These are phyloP conservation scores for Fusarium multiceps DNA, from an alignment of 2,329 filamentous ascomycete genomes.

Conservation along the genomic window DNA sequence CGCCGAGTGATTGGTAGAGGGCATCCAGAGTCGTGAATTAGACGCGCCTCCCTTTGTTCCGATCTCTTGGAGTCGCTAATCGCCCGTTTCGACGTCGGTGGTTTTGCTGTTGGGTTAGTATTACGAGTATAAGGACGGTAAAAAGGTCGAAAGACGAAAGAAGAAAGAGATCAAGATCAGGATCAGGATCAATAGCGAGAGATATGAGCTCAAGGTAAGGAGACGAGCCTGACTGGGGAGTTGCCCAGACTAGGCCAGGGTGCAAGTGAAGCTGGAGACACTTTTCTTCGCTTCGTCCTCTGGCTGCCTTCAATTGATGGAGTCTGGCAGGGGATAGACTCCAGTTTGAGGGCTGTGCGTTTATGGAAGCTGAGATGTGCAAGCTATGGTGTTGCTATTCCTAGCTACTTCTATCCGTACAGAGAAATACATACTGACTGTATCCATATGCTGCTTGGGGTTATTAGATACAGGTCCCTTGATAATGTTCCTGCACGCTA, in stretches of 20 bases:
- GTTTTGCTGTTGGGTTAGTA: constrained; percentile 34
- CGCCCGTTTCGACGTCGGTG: constrained; percentile 25
- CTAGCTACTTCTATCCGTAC: not conserved
- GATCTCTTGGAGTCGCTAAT: constrained; percentile 32
- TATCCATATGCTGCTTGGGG: not conserved
- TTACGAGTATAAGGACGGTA: constrained; percentile 23
- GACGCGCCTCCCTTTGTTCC: constrained; percentile 33
- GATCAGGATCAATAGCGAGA: not conserved
- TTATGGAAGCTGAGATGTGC: constrained; percentile 20
- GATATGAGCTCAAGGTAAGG: constrained; percentile 15
- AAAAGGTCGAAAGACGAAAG: constrained; percentile 12
- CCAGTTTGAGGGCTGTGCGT: constrained; percentile 39
- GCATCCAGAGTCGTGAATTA: constrained; percentile 30
- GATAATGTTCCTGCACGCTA: constrained; percentile 36
- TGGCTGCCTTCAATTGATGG: constrained; percentile 17
- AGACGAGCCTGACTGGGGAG: constrained; percentile 23
- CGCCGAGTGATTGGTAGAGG: constrained; percentile 38
- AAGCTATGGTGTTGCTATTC: constrained; percentile 27
- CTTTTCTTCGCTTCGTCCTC: constrained; percentile 10
- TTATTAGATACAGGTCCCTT: constrained; percentile 3
- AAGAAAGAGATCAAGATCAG: constrained; percentile 13
- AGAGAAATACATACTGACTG: not conserved
- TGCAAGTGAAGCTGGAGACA: constrained; percentile 34
- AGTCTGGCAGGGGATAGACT: constrained; percentile 23
- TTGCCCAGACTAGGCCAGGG: constrained; percentile 22